Evolutionary conservation across 129 eudicot species (phyloP).

Genomic region (Erigeron canadensis): DNA sequence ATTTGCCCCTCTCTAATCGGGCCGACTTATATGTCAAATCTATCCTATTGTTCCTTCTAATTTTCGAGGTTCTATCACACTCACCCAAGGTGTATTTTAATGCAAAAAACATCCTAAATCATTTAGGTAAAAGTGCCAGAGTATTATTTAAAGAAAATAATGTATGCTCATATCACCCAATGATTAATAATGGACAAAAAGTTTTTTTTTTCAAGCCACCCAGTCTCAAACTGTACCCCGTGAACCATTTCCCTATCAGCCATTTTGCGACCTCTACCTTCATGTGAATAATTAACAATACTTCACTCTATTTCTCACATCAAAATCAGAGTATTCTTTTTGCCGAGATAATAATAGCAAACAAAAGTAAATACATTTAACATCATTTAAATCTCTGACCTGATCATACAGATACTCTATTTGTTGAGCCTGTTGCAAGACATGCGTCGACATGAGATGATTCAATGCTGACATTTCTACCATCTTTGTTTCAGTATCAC

Average conservation of each 20-base stretch:
- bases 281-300: not conserved
- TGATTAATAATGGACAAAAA: not conserved
- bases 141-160: not conserved
- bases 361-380: not conserved
- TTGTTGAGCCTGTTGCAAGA: constrained; percentile 87
- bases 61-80: no score
- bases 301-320: no score
- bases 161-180: not conserved
- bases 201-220: not conserved
- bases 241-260: not conserved
- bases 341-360: not conserved
- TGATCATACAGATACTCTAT: constrained; percentile 90
- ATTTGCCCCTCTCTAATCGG: no score
- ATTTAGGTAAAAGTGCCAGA: not conserved
- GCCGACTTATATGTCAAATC: no score
- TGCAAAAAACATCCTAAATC: not conserved
- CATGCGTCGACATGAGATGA: constrained; percentile 96
- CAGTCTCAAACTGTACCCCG: not conserved
- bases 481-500: constrained; percentile 90
- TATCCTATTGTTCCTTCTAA: no score
- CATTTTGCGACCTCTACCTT: not conserved
- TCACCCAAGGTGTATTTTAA: no score
- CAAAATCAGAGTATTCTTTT: no score
- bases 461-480: constrained; percentile 93
- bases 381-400: constrained; percentile 38